Conservation (phyloP, 768 basidiomycete genomes). For the Mycena galopus region DNA sequence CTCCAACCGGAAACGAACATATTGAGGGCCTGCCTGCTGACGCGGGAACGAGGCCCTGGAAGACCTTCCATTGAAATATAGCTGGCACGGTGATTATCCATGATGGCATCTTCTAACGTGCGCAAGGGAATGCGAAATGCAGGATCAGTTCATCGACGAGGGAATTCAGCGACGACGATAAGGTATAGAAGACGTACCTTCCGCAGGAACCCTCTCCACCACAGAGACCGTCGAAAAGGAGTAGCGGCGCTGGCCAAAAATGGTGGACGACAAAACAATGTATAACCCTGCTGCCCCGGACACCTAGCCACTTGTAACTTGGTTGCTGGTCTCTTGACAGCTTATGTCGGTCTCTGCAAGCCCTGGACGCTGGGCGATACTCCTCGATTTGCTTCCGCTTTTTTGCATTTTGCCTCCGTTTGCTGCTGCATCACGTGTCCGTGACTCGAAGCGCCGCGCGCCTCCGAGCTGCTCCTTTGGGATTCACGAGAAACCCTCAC, state of each 20-base stretch:
- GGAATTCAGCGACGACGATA: not conserved
- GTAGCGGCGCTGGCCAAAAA: not conserved
- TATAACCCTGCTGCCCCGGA: too few relatives aligned
- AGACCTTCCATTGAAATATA: not conserved
- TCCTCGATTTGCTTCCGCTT: too few relatives aligned
- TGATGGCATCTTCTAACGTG: not conserved
- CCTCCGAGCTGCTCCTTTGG: not conserved
- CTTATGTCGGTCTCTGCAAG: too few relatives aligned
- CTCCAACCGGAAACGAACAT: not conserved
- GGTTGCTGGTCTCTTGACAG: too few relatives aligned
- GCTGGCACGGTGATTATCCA: not conserved
- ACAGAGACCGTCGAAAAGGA: not conserved
- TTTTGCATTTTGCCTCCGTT: too few relatives aligned
- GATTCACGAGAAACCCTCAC: slow-evolving; percentile 21
- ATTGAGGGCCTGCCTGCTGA: not conserved
- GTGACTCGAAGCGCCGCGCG: slow-evolving; percentile 22
- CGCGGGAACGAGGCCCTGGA: not conserved
- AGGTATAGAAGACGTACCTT: not conserved
- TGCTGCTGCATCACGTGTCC: slow-evolving; percentile 2
- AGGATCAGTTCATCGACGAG: not conserved
- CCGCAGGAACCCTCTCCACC: not conserved
- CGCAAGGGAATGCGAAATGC: not conserved
- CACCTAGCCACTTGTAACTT: too few relatives aligned
- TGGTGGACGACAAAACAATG: too few relatives aligned
- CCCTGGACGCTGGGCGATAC: too few relatives aligned